Base-by-base conservation (phyloP, 306 rosid genomes). In the Rosa persica region DNA sequence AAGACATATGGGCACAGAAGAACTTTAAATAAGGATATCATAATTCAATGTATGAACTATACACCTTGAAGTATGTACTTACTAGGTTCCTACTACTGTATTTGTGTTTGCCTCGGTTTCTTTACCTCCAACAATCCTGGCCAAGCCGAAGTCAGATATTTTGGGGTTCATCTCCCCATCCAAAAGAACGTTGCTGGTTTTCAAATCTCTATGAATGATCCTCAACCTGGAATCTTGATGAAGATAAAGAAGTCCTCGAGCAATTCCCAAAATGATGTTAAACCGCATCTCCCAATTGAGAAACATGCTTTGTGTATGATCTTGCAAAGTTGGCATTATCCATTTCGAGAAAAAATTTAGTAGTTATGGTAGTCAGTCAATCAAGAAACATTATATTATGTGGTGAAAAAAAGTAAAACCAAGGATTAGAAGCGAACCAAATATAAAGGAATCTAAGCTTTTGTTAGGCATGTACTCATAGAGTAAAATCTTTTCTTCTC, bases 221-320 rank as follows among this genome's bases (percentile, higher is more conserved):
- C 97, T 87, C 78, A 92, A 40, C 27, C 95, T 90, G 1, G 93
- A 92, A 82, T 92, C 95, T 81, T 92, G 92, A 5, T 90, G 95
- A 12, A 92, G 90, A 67, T 88, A 52, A 30, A 92, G 87, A 30
- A 92, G 91, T 23, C 97, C 95, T 20, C 93, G 84, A 69, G 90
- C 89, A 10, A 90, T 87, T 40, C 97, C 92, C 73, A 90, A 20
- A 51, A 92, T 86, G 78, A 91, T 87, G 67, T 81, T 85, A 84
- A 85, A 86, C 55, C 93, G 91, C 82, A 78, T 73, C 69, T 86
- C 77, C 97, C 91, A 91, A 42, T 88, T 83, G 43, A 90, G 48
- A 36, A 78, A 22, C 44, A 17, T 47, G 25, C 85, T 78, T 47
- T 54, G 71, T 83, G 83, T 83, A 65, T 64, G 74, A 61, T 88